phyloP scores from a whole-genome alignment of 495 filamentous ascomycete species.

The Pseudevernia furfuracea region DNA sequence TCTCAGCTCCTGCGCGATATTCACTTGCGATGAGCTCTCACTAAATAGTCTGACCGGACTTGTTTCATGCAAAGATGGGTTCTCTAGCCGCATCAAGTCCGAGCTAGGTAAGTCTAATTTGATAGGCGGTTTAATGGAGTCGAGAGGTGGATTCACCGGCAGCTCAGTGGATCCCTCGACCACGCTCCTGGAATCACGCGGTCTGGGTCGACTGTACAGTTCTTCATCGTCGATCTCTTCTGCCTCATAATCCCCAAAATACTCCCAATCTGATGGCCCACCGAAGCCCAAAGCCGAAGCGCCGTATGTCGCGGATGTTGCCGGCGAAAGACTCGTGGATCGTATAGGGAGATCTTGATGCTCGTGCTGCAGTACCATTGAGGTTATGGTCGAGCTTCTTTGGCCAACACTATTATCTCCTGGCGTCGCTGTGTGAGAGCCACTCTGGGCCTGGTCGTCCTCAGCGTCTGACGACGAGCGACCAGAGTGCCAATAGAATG shows the following conservation, averaged over 20 bases:
- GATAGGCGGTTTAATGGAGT: neutral
- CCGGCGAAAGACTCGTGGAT: conserved; percentile 18
- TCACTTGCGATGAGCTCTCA: neutral
- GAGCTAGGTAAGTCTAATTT: neutral
- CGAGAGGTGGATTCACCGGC: conserved; percentile 19
- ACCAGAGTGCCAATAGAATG: conserved; percentile 27
- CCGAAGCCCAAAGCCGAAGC: conserved; percentile 46
- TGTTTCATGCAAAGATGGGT: neutral
- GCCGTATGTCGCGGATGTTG: conserved; percentile 15
- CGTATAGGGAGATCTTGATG: conserved; percentile 14
- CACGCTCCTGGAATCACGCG: conserved; percentile 5
- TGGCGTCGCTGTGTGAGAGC: conserved; percentile 16
- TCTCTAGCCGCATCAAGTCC: neutral
- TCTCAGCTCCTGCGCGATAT: neutral
- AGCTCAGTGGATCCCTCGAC: conserved; percentile 21
- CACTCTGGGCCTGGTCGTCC: conserved; percentile 15
- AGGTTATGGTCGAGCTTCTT: conserved; percentile 6
- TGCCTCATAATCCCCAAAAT: conserved; percentile 36
- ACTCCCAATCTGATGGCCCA: conserved; percentile 55
- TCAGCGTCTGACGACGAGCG: conserved; percentile 24
- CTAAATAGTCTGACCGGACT: neutral
- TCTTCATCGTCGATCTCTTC: conserved; percentile 32
- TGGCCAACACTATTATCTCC: conserved; percentile 9
- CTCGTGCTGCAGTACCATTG: conserved; percentile 7
- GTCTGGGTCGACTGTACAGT: conserved; percentile 23